Evolutionary conservation across 78 protist species (phyloP).

Genomic region (Pigoraptor vietnamica): DNA sequence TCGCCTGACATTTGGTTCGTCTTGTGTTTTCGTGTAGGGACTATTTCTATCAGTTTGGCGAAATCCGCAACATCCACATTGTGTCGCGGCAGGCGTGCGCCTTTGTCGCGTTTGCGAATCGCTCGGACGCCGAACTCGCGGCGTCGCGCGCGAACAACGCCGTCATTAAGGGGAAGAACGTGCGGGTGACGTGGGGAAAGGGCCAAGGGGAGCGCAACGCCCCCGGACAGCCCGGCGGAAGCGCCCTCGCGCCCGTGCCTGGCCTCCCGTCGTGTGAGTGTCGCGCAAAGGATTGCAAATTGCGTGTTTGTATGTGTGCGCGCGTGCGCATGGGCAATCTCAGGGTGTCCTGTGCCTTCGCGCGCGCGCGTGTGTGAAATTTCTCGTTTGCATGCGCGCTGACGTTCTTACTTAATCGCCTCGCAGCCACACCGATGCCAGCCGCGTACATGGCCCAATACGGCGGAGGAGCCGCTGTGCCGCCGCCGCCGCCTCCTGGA

Average conservation of each 20-base stretch:
- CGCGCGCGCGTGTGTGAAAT: neutral
- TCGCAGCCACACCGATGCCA: slow-evolving; percentile 22
- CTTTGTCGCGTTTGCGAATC: neutral
- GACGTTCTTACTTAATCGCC: neutral
- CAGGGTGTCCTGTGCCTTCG: no score
- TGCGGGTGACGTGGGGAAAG: neutral
- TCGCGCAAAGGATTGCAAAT: neutral
- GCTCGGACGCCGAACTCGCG: neutral
- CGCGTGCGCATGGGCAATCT: neutral
- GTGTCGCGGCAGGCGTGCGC: neutral
- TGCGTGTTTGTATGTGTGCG: slow-evolving; percentile 12
- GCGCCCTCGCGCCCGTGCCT: neutral
- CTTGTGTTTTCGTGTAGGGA: neutral
- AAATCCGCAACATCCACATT: neutral
- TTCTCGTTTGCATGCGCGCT: neutral
- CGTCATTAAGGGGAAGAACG: neutral
- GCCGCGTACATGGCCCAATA: neutral
- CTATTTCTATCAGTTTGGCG: neutral
- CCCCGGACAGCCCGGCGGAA: neutral
- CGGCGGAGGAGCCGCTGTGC: neutral
- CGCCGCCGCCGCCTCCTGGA: neutral
- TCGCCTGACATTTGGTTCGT: neutral
- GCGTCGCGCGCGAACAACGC: neutral
- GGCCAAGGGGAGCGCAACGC: neutral
- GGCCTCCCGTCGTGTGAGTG: neutral